phyloP scores from a whole-genome alignment of 345 rosid species.

The Eutrema yunnanense region DNA sequence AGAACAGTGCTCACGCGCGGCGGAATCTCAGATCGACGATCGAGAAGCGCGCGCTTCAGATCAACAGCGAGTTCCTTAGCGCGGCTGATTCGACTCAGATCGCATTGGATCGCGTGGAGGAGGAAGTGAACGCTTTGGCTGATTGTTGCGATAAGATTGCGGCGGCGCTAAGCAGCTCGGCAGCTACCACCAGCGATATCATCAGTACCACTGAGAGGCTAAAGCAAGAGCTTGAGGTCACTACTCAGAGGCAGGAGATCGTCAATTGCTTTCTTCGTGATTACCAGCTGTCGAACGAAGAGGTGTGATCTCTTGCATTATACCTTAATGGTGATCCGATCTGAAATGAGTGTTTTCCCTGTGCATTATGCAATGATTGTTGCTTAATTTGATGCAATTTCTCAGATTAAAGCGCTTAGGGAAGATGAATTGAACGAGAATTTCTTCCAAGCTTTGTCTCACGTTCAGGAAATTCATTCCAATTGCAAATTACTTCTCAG shows the following conservation, averaged over 20 bases:
- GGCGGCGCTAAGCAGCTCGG: constrained; percentile 74
- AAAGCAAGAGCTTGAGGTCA: constrained; percentile 81
- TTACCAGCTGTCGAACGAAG: constrained; percentile 86
- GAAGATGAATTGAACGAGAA: constrained; percentile 76
- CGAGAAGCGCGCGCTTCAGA: constrained; percentile 87
- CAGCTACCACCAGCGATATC: constrained; percentile 82
- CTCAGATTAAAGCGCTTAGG: constrained; percentile 79
- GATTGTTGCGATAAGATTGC: constrained; percentile 96
- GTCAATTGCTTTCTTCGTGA: constrained; percentile 92
- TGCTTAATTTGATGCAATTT: background rate
- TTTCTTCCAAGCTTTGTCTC: constrained; percentile 91
- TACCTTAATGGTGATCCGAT: constrained; percentile 7
- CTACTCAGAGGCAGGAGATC: constrained; percentile 89
- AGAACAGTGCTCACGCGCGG: constrained; percentile 81
- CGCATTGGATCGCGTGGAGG: constrained; percentile 91
- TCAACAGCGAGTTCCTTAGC: constrained; percentile 70
- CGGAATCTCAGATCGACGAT: constrained; percentile 97
- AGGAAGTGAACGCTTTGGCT: constrained; percentile 80
- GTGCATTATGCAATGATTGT: background rate
- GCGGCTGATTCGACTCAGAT: constrained; percentile 74
- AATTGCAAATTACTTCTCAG: constrained; percentile 90
- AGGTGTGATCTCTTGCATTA: constrained; percentile 39
- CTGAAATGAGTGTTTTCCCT: background rate
- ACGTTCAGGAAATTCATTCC: constrained; percentile 93
- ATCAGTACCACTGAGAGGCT: constrained; percentile 90